phyloP scores from a whole-genome alignment of 2,329 filamentous ascomycete genomes.

The Microsporum canis region DNA sequence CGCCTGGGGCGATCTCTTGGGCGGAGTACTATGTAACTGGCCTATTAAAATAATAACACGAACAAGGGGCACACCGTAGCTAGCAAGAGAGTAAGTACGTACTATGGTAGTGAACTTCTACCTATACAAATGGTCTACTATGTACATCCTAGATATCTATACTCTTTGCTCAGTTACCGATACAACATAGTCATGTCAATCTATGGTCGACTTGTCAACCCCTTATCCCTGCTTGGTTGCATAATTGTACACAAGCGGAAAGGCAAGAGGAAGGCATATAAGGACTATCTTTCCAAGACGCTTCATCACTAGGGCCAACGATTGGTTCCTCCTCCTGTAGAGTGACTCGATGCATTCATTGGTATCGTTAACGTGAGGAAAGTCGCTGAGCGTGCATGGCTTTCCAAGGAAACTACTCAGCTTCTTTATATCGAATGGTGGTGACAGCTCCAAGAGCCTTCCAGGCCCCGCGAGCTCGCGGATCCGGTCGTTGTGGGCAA shows the following conservation, averaged over 20 bases:
- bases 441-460: conserved; percentile 43
- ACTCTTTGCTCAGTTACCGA: too few species aligned
- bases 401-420: conserved; percentile 46
- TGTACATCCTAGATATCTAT: too few species aligned
- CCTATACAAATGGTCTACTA: too few species aligned
- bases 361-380: conserved; percentile 31
- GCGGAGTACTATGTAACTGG: too few species aligned
- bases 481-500: conserved; percentile 45
- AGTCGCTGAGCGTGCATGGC: conserved; percentile 39
- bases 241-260: not conserved
- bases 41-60: too few species aligned
- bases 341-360: conserved; percentile 11
- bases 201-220: not conserved
- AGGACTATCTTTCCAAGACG: not conserved
- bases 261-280: not conserved
- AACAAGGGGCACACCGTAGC: too few species aligned
- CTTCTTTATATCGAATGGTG: conserved; percentile 45
- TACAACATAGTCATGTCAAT: too few species aligned
- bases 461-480: conserved; percentile 38
- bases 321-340: not conserved
- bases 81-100: too few species aligned
- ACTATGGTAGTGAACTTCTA: too few species aligned
- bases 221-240: not conserved
- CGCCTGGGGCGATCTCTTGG: too few species aligned
- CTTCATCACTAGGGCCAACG: not conserved